Conservation (phyloP, 2,329 filamentous ascomycete species). For the Blastomyces parvus region DNA sequence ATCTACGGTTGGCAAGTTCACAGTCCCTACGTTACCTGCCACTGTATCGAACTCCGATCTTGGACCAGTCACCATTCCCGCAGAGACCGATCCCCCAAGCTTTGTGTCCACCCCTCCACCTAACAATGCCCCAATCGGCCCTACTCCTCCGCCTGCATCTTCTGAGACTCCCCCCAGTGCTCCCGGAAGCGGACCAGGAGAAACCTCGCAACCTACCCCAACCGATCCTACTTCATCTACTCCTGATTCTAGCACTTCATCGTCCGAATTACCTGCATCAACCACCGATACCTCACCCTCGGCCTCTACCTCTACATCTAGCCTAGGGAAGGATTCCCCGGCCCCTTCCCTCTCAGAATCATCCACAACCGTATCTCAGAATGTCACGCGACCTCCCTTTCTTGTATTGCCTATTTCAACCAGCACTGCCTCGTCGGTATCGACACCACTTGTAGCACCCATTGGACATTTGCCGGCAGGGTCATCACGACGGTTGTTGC, state of each 20-base stretch:
- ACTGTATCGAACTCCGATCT: conserved; percentile 19
- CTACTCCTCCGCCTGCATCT: background rate
- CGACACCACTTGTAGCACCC: background rate
- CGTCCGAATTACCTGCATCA: background rate
- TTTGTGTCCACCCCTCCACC: conserved; percentile 9
- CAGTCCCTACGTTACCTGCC: conserved; percentile 20
- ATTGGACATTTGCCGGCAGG: background rate
- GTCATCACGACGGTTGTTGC: background rate
- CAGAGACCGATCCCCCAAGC: conserved; percentile 14
- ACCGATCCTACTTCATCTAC: background rate
- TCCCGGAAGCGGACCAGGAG: background rate
- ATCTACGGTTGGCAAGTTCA: conserved; percentile 18
- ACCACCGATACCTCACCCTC: background rate
- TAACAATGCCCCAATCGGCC: background rate
- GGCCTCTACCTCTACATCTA: background rate
- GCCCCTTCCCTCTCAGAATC: background rate
- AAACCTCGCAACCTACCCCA: background rate
- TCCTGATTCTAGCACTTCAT: background rate
- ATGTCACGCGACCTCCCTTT: background rate
- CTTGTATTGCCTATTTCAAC: background rate
- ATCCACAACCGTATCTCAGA: background rate
- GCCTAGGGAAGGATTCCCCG: background rate
- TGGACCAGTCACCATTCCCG: conserved; percentile 19
- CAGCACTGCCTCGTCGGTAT: background rate
- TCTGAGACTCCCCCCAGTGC: background rate